phyloP scores from a whole-genome alignment of 495 filamentous ascomycete species.

The Glarea lozoyensis region DNA sequence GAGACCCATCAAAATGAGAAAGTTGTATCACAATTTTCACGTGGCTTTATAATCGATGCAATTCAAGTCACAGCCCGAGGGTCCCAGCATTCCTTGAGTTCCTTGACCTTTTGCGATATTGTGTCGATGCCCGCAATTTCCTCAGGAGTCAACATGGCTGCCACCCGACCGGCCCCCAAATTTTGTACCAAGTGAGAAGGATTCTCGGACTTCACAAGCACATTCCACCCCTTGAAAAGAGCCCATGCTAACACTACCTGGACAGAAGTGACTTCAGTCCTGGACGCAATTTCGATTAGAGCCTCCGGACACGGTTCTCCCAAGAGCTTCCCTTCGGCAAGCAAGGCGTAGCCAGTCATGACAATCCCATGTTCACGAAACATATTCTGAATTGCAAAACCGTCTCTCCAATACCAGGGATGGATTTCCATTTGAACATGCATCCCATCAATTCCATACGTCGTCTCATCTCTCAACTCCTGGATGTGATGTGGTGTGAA shows the following conservation, averaged over 20 bases:
- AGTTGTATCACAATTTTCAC: too few species aligned
- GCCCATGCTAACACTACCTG: conserved; percentile 2
- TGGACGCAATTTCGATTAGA: conserved; percentile 1
- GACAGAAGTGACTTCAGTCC: not conserved
- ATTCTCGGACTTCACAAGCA: not conserved
- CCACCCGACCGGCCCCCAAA: not conserved
- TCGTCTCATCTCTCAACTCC: conserved; percentile 33
- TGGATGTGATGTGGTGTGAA: conserved; percentile 64
- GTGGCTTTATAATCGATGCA: not conserved
- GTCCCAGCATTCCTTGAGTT: conserved; percentile 4
- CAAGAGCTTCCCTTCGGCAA: not conserved
- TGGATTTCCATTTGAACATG: conserved; percentile 1
- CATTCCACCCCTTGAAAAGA: not conserved
- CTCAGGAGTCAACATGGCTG: not conserved
- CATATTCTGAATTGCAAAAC: not conserved
- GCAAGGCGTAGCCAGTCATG: not conserved
- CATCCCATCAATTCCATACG: not conserved
- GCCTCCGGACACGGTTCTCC: not conserved
- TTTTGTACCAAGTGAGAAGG: not conserved
- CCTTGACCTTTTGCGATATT: not conserved
- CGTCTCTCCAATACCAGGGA: conserved; percentile 6
- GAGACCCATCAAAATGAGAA: too few species aligned
- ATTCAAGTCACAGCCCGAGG: not conserved
- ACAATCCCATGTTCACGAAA: not conserved
- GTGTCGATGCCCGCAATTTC: not conserved